phyloP scores from a whole-genome alignment of 306 rosid genomes.

The Vigna trinervia region DNA sequence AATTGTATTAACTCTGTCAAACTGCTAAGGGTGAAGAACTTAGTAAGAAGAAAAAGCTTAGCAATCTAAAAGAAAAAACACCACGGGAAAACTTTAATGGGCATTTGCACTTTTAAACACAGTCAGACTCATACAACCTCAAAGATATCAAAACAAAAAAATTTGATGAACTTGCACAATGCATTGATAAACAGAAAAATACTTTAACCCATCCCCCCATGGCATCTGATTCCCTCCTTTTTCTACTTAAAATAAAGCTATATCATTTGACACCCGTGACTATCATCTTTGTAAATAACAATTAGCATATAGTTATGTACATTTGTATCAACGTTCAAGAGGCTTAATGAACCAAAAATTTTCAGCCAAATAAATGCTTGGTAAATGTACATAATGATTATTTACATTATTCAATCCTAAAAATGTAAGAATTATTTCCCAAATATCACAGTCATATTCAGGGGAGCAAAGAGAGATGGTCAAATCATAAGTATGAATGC shows the following conservation, averaged over 20 bases:
- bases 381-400: background rate
- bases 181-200: background rate
- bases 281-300: background rate
- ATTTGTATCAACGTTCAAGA: background rate
- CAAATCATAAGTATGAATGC: background rate
- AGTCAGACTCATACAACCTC: background rate
- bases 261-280: background rate
- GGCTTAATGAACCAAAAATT: slow-evolving; percentile 14
- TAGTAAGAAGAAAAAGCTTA: no score
- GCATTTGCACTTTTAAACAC: background rate
- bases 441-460: background rate
- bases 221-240: background rate
- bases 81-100: background rate
- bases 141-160: background rate
- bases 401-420: background rate
- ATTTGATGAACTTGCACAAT: background rate
- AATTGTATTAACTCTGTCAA: background rate
- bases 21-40: background rate
- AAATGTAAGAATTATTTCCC: background rate
- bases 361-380: background rate
- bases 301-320: background rate
- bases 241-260: slow-evolving; percentile 8
- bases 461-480: background rate
- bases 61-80: no score
- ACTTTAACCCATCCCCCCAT: background rate